Evolutionary conservation across 768 basidiomycete genomes (phyloP).

Genomic region (Coprinellus aureogranulatus): DNA sequence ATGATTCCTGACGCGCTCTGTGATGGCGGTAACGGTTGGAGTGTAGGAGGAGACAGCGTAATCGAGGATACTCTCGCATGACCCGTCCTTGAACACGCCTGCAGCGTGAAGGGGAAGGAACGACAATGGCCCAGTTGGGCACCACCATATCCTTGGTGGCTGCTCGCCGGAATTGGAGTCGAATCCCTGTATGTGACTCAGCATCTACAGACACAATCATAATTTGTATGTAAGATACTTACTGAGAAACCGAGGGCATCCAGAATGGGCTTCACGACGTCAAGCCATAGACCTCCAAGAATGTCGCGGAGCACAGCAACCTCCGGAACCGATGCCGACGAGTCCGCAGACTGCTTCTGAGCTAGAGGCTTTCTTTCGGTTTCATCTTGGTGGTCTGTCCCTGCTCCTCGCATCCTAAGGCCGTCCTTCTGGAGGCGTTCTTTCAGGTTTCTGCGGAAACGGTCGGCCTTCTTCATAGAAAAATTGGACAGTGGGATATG

Average conservation of each 20-base stretch:
- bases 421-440: not conserved
- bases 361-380: not conserved
- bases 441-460: not conserved
- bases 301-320: not conserved
- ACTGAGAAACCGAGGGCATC: constrained; percentile 4
- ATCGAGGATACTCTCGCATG: too few relatives aligned
- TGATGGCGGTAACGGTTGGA: too few relatives aligned
- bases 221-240: not conserved
- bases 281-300: not conserved
- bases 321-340: not conserved
- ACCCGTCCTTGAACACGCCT: too few relatives aligned
- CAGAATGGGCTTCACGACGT: constrained; percentile 7
- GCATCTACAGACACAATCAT: not conserved
- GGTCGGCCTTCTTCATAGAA: not conserved
- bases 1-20: too few relatives aligned
- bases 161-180: not conserved
- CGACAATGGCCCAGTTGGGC: constrained; percentile 2
- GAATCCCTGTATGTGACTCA: not conserved
- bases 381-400: not conserved
- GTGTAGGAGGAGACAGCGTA: too few relatives aligned
- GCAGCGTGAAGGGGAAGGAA: constrained; percentile 7
- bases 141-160: not conserved
- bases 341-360: not conserved
- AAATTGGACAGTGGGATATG: constrained; percentile 10
- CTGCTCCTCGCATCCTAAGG: not conserved